Evolutionary conservation across 2,329 filamentous ascomycete genomes (phyloP).

Genomic region (Ophiosphaerella narmari): DNA sequence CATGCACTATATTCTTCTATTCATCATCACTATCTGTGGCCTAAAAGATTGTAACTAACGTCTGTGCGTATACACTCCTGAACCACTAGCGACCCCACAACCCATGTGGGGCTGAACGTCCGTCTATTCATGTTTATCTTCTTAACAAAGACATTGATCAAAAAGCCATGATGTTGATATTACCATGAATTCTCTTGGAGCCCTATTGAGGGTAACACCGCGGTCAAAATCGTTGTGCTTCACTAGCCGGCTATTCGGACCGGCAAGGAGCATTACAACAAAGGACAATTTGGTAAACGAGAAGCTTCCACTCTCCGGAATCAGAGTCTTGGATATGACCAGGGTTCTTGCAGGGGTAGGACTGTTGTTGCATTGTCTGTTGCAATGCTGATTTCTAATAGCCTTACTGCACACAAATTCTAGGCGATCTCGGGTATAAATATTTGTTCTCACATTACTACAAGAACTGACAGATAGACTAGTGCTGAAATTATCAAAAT

Average conservation of each 20-base stretch:
- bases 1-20: conserved; percentile 15
- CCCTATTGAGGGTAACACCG: conserved; percentile 7
- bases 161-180: conserved; percentile 2
- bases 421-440: conserved; percentile 86
- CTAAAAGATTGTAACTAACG: background rate
- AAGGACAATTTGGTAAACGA: conserved; percentile 44
- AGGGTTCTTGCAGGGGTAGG: conserved; percentile 89
- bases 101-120: conserved; percentile 31
- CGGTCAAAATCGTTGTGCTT: conserved; percentile 2
- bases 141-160: conserved; percentile 9
- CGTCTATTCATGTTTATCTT: conserved; percentile 10
- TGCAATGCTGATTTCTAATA: conserved; percentile 48
- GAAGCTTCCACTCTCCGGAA: conserved; percentile 75
- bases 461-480: conserved; percentile 17
- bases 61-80: conserved; percentile 15
- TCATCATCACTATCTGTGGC: background rate
- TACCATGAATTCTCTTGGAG: conserved; percentile 21
- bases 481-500: conserved; percentile 97
- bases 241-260: conserved; percentile 4
- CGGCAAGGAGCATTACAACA: conserved; percentile 47
- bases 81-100: conserved; percentile 29
- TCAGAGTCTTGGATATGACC: conserved; percentile 93
- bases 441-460: background rate
- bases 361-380: conserved; percentile 23
- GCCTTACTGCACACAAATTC: conserved; percentile 96